Evolutionary conservation across 108 stramenopile genomes (phyloP).

Genomic region (Bacterosira constricta): DNA sequence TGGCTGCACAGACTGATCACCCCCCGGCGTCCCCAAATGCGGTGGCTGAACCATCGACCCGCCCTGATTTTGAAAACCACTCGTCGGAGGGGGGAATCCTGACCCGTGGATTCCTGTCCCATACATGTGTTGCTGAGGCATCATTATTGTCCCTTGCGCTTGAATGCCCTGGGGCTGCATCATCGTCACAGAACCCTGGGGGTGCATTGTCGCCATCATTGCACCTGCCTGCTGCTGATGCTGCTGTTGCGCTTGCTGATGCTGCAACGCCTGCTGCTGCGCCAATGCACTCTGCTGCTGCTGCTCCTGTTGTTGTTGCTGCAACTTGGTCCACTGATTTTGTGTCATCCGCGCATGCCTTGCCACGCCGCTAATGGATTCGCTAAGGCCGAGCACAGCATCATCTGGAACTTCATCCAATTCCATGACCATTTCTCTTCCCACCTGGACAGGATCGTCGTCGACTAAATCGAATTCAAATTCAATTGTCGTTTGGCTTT

Average conservation of each 20-base stretch:
- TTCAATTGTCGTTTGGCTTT: slow-evolving; percentile 82
- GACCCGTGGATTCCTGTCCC: no score
- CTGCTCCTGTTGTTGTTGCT: slow-evolving; percentile 49
- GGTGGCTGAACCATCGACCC: slow-evolving; percentile 3
- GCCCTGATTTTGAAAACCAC: slow-evolving; percentile 18
- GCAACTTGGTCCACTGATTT: slow-evolving; percentile 55
- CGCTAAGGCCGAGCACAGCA: slow-evolving; percentile 83
- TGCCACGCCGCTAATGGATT: slow-evolving; percentile 85
- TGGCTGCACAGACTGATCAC: slow-evolving; percentile 11
- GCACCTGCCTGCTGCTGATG: slow-evolving; percentile 12
- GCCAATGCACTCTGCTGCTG: slow-evolving; percentile 30
- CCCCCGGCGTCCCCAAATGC: slow-evolving; percentile 6
- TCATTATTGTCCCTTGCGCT: slow-evolving; percentile 5
- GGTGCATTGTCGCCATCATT: slow-evolving; percentile 17
- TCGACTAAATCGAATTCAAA: slow-evolving; percentile 87
- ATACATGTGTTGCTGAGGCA: slow-evolving; percentile 34
- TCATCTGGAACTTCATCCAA: slow-evolving; percentile 75
- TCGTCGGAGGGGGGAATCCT: slow-evolving; percentile 19
- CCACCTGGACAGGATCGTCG: slow-evolving; percentile 88
- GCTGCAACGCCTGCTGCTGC: slow-evolving; percentile 23
- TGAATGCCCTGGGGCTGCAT: slow-evolving; percentile 25
- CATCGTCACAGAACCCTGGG: slow-evolving; percentile 7
- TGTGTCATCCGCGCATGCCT: slow-evolving; percentile 74
- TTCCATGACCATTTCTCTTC: slow-evolving; percentile 88
- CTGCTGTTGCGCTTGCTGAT: no score